These are phyloP conservation scores for Xylariaceae sp. DNA, from an alignment of 2,329 filamentous ascomycete genomes.

Conservation along the genomic window DNA sequence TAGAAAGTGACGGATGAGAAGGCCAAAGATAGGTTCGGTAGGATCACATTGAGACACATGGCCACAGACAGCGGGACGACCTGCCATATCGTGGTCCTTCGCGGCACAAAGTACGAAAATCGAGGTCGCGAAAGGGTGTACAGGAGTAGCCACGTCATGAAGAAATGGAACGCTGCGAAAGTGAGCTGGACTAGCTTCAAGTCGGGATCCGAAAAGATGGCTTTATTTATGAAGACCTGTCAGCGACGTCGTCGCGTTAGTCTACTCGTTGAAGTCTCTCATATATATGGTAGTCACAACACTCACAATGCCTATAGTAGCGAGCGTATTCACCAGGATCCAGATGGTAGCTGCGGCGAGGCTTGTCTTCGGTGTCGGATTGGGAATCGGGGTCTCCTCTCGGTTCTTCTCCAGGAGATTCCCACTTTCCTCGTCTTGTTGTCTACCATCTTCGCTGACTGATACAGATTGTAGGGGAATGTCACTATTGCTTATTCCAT, in stretches of 20 bases:
- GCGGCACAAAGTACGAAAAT: constrained; percentile 56
- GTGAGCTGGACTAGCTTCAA: constrained; percentile 60
- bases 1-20: constrained; percentile 68
- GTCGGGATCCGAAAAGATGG: constrained; percentile 61
- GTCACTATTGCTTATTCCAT: constrained; percentile 33
- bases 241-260: constrained; percentile 10
- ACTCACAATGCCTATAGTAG: constrained; percentile 60
- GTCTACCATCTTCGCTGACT: constrained; percentile 34
- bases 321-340: constrained; percentile 59
- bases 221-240: constrained; percentile 67
- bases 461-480: constrained; percentile 26
- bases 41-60: constrained; percentile 66
- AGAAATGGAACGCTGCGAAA: constrained; percentile 67
- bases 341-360: constrained; percentile 44
- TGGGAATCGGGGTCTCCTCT: constrained; percentile 24
- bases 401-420: constrained; percentile 36
- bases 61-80: constrained; percentile 62
- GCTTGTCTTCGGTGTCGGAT: constrained; percentile 33
- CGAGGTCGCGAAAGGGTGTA: constrained; percentile 55
- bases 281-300: neutral
- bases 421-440: constrained; percentile 36
- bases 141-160: constrained; percentile 62
- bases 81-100: constrained; percentile 49
- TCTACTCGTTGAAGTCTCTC: constrained; percentile 2
- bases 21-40: constrained; percentile 64